A percentile compares a stretch with the other conserved stretches of the same genome.
phyloP scores from a whole-genome alignment of 179 eudicot species.

The Nepenthes alata region DNA sequence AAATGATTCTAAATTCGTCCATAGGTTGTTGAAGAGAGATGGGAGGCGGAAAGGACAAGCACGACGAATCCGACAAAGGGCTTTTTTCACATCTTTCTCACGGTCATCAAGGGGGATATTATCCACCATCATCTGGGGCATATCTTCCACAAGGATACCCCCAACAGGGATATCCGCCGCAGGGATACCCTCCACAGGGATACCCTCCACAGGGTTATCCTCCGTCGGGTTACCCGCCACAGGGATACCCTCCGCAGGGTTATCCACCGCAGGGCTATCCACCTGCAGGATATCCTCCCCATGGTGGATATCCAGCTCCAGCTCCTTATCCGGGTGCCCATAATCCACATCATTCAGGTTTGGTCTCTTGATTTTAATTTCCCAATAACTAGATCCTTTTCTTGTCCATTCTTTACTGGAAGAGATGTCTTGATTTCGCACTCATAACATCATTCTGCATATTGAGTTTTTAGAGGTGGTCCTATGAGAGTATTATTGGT shows the following conservation, averaged over 20 bases:
- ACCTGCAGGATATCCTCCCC: constrained; percentile 14
- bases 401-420: background rate
- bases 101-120: constrained; percentile 20
- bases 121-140: constrained; percentile 24
- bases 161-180: constrained; percentile 10
- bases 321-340: constrained; percentile 9
- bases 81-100: constrained; percentile 26
- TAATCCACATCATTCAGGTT: constrained; percentile 17
- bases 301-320: constrained; percentile 17
- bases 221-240: constrained; percentile 12
- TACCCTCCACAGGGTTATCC: constrained; percentile 1
- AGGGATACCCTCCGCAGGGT: constrained; percentile 19
- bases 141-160: constrained; percentile 28
- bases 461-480: no score
- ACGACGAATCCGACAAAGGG: constrained; percentile 34
- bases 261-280: constrained; percentile 19
- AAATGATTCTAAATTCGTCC: background rate
- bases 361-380: background rate
- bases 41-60: constrained; percentile 59
- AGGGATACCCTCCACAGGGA: constrained; percentile 3
- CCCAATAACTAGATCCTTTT: background rate
- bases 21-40: constrained; percentile 23
- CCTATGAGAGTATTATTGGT: no score
- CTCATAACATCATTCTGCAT: background rate
- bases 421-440: background rate